A percentile compares a stretch with the other conserved stretches of the same genome.
Conservation (phyloP, 352 stramenopile species). For the Aphanomyces invadans region DNA sequence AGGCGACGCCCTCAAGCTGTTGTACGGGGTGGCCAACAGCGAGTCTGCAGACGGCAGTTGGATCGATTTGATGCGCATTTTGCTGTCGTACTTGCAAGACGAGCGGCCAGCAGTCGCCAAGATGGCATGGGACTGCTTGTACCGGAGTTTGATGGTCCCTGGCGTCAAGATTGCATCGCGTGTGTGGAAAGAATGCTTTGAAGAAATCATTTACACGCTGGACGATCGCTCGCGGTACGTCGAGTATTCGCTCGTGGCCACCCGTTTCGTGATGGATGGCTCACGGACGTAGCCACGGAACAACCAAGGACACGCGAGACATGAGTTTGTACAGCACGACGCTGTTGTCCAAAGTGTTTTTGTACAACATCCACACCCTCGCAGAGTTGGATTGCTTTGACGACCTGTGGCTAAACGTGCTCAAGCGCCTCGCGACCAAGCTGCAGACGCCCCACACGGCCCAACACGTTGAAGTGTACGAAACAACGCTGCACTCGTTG, state of each 20-base stretch:
- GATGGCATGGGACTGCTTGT: constrained; percentile 76
- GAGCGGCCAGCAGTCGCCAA: constrained; percentile 68
- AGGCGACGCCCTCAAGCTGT: constrained; percentile 60
- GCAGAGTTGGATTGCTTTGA: constrained; percentile 57
- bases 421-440: constrained; percentile 66
- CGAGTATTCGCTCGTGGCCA: background rate
- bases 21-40: constrained; percentile 65
- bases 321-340: constrained; percentile 74
- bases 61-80: constrained; percentile 81
- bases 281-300: constrained; percentile 13
- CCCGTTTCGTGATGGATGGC: too few species aligned
- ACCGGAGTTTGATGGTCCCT: constrained; percentile 69
- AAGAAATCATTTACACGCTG: constrained; percentile 83
- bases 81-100: constrained; percentile 77
- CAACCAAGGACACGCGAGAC: constrained; percentile 39
- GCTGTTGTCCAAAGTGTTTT: constrained; percentile 78
- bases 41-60: constrained; percentile 34
- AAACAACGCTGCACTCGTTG: constrained; percentile 78
- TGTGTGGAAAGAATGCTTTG: constrained; percentile 78
- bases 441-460: constrained; percentile 35
- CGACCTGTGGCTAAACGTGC: constrained; percentile 66
- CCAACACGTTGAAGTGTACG: constrained; percentile 50
- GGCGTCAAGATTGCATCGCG: constrained; percentile 57
- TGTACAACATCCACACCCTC: constrained; percentile 73
- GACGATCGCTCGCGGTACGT: constrained; percentile 46